Evolutionary conservation across 257 asterid genomes (phyloP).

Genomic region (Forsythia viridissima): DNA sequence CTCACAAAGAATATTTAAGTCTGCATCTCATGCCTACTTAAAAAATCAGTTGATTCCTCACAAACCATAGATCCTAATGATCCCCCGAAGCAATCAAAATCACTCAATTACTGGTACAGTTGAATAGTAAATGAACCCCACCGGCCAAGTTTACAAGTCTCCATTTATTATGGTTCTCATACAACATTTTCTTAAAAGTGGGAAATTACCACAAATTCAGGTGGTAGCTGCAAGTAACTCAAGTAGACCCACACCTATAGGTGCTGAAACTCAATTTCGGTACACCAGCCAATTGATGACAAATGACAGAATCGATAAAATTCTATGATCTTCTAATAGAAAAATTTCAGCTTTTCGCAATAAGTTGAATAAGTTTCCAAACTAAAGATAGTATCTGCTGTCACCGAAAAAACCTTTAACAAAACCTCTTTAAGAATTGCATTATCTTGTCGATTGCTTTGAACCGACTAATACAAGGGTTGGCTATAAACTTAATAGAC

Average conservation of each 20-base stretch:
- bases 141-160: background rate
- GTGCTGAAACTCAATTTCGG: background rate
- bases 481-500: background rate
- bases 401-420: background rate
- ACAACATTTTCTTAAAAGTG: background rate
- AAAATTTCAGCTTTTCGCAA: background rate
- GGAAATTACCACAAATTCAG: background rate
- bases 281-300: background rate
- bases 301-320: slow-evolving; percentile 5
- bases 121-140: background rate
- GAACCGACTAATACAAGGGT: background rate
- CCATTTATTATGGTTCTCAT: background rate
- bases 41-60: background rate
- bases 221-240: background rate
- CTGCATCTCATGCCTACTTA: background rate
- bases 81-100: background rate
- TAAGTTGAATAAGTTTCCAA: background rate
- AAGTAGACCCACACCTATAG: background rate
- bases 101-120: background rate
- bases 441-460: background rate
- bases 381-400: background rate
- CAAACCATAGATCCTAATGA: background rate
- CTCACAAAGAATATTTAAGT: background rate
- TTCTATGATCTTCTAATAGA: background rate
- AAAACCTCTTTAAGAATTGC: slow-evolving; percentile 7